Percentiles rank a stretch among this genome's conserved stretches.
Conservation (phyloP, 495 filamentous ascomycete genomes). For the Penicillium paxilli region DNA sequence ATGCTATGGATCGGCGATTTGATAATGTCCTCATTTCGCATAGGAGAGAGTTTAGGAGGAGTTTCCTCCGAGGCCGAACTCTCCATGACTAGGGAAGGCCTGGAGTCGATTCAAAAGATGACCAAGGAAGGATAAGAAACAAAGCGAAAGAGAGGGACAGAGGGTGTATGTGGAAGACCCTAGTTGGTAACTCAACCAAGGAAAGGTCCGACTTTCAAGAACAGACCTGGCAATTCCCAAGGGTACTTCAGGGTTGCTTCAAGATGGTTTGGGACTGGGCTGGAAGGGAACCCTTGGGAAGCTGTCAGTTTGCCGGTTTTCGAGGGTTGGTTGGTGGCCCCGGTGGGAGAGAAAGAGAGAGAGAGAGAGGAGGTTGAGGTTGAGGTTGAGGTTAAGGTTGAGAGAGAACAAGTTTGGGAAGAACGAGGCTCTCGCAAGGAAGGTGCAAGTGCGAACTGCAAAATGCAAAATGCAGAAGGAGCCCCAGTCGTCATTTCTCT, state of each 20-base stretch:
- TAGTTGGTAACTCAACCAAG: too few relatives aligned
- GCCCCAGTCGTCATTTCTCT: too few relatives aligned
- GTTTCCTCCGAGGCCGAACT: constrained; percentile 27
- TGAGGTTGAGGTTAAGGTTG: not conserved
- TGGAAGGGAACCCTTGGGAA: too few relatives aligned
- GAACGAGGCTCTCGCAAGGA: not conserved
- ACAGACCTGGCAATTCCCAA: too few relatives aligned
- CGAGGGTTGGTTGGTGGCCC: too few relatives aligned
- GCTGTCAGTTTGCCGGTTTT: too few relatives aligned
- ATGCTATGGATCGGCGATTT: not conserved
- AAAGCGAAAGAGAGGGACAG: too few relatives aligned
- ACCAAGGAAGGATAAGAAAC: constrained; percentile 16
- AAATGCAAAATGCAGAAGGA: not conserved
- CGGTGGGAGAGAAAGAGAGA: too few relatives aligned
- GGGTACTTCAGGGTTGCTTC: too few relatives aligned
- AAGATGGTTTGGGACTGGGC: too few relatives aligned
- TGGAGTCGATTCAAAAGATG: constrained; percentile 20
- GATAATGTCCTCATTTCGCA: not conserved
- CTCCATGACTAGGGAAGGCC: constrained; percentile 20
- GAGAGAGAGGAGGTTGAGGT: constrained; percentile 2
- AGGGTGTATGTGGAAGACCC: too few relatives aligned
- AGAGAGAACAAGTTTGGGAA: not conserved
- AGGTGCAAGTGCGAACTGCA: not conserved
- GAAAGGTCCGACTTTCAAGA: too few relatives aligned
- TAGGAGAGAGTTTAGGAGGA: constrained; percentile 22